Evolutionary conservation across 306 rosid genomes (phyloP).

Genomic region (Canavalia gladiata): DNA sequence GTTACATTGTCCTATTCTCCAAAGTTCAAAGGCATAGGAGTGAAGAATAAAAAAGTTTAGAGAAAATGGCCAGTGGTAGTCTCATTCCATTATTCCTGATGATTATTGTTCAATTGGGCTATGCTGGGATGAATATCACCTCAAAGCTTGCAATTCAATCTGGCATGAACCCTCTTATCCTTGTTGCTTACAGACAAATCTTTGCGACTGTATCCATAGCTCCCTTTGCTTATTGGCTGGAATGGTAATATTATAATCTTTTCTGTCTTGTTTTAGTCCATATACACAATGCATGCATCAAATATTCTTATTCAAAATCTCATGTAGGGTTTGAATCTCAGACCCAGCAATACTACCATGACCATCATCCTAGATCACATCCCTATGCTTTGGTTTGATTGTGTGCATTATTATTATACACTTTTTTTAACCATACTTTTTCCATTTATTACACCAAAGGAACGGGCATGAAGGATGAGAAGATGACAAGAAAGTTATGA

Average conservation of each 20-base stretch:
- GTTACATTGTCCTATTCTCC: background rate
- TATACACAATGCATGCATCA: conserved; percentile 40
- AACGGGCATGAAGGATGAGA: background rate
- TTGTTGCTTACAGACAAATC: conserved; percentile 84
- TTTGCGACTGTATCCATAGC: conserved; percentile 73
- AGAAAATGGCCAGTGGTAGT: conserved; percentile 49
- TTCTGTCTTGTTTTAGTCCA: background rate
- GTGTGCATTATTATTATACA: no score
- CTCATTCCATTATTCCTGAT: conserved; percentile 63
- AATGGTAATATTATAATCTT: conserved; percentile 57
- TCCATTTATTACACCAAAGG: background rate
- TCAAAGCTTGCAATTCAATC: conserved; percentile 87
- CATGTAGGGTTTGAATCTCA: no score
- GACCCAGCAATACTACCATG: no score
- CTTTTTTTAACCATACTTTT: background rate
- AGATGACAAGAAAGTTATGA: background rate
- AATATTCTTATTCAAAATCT: background rate
- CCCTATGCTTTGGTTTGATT: no score
- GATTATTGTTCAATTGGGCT: conserved; percentile 63
- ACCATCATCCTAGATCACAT: no score
- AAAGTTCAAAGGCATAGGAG: conserved; percentile 12
- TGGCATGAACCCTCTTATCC: conserved; percentile 82
- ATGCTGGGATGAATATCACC: conserved; percentile 76
- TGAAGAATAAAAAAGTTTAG: conserved; percentile 1
- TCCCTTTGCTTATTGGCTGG: conserved; percentile 76